phyloP scores from a whole-genome alignment of 108 stramenopile genomes.

The Pseudonitzschia delicatissima region DNA sequence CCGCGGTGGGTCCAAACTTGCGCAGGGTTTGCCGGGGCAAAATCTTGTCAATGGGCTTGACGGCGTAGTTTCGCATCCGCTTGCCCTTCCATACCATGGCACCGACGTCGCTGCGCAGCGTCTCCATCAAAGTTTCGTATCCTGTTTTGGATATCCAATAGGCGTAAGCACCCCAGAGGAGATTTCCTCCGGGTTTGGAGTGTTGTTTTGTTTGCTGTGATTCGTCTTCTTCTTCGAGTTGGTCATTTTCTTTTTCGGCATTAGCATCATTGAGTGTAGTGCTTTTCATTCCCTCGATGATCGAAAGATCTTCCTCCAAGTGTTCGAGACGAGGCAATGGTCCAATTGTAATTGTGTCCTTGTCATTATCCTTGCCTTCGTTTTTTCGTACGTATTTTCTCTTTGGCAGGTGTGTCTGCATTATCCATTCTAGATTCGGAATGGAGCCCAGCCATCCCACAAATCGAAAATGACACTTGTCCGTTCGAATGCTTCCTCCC shows the following conservation, averaged over 20 bases:
- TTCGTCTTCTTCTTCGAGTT: slow-evolving; percentile 15
- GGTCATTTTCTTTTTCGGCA: slow-evolving; percentile 9
- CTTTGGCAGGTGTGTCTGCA: slow-evolving; percentile 53
- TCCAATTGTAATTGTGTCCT: slow-evolving; percentile 25
- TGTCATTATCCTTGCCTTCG: background rate
- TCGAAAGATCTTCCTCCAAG: slow-evolving; percentile 32
- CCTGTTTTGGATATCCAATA: slow-evolving; percentile 72
- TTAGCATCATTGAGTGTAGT: background rate
- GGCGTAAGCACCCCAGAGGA: slow-evolving; percentile 79
- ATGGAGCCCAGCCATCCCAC: slow-evolving; percentile 80
- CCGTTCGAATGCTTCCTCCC: slow-evolving; percentile 9
- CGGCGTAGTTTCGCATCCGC: slow-evolving; percentile 63
- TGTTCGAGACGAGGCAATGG: slow-evolving; percentile 67
- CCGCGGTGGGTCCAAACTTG: slow-evolving; percentile 34
- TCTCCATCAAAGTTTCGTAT: slow-evolving; percentile 48
- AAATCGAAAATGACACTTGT: slow-evolving; percentile 69
- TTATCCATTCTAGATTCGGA: slow-evolving; percentile 73
- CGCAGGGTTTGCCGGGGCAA: slow-evolving; percentile 59
- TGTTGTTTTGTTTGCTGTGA: slow-evolving; percentile 8
- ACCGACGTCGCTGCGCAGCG: slow-evolving; percentile 74
- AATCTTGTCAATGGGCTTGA: slow-evolving; percentile 85
- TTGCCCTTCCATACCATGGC: slow-evolving; percentile 85
- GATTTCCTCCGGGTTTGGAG: slow-evolving; percentile 68
- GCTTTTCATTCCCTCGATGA: slow-evolving; percentile 3
- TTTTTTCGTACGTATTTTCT: slow-evolving; percentile 15